Percentiles rank a stretch among this genome's conserved stretches.
Evolutionary conservation across 257 asterid species (phyloP).

Genomic region (Fraxinus cuspidata): DNA sequence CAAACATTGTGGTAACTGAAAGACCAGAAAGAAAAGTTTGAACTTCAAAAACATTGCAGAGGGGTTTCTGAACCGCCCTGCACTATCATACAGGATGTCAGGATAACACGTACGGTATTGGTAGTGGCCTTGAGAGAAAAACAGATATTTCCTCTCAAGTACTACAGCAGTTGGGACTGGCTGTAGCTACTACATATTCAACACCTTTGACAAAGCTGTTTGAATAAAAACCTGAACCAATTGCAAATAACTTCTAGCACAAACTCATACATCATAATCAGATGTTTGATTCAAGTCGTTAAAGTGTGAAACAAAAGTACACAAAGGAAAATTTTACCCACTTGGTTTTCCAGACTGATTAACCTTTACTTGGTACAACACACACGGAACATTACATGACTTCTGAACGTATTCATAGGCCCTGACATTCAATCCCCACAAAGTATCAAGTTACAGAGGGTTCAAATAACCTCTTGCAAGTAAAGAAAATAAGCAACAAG

Average conservation of each 20-base stretch:
- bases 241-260: neutral
- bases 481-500: constrained; percentile 31
- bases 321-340: constrained; percentile 41
- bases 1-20: neutral
- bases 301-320: constrained; percentile 14
- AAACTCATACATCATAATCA: constrained; percentile 17
- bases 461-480: constrained; percentile 23
- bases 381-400: constrained; percentile 57
- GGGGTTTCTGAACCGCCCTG: neutral
- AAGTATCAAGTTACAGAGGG: constrained; percentile 26
- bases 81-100: neutral
- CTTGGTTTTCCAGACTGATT: constrained; percentile 75
- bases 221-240: neutral
- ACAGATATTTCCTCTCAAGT: neutral
- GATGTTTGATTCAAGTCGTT: neutral
- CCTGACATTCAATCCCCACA: constrained; percentile 53
- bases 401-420: constrained; percentile 88
- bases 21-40: neutral
- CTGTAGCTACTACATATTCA: neutral
- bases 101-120: neutral
- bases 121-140: neutral
- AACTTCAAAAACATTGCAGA: neutral
- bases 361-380: constrained; percentile 76
- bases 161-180: neutral
- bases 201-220: neutral